phyloP scores from a whole-genome alignment of 2,329 filamentous ascomycete genomes.

The Sporothrix sp. region DNA sequence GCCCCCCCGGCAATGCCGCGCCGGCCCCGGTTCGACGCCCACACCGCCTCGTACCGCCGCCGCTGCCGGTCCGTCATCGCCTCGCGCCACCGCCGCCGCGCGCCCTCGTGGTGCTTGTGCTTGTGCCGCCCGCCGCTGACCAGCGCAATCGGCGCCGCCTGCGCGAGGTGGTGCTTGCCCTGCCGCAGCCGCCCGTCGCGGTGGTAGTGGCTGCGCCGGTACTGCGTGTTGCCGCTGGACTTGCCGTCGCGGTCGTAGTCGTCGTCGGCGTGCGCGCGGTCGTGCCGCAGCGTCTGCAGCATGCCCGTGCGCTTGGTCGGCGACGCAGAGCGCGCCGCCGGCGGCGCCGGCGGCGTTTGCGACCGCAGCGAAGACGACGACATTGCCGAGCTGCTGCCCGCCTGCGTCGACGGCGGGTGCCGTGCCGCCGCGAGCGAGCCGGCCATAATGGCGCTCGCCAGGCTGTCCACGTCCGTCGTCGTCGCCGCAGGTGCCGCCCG shows the following conservation, averaged over 20 bases:
- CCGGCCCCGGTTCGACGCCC: slow-evolving; percentile 68
- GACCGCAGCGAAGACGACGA: slow-evolving; percentile 23
- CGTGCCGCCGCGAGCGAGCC: slow-evolving; percentile 61
- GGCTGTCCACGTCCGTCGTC: slow-evolving; percentile 46
- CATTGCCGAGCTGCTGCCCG: background rate
- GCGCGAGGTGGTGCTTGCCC: slow-evolving; percentile 20
- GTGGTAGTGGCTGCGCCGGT: slow-evolving; percentile 18
- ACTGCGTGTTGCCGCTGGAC: slow-evolving; percentile 1
- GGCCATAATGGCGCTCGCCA: slow-evolving; percentile 66
- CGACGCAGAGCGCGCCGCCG: background rate
- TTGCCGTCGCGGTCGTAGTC: slow-evolving; percentile 21
- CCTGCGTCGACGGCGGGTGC: slow-evolving; percentile 30
- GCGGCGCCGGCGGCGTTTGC: slow-evolving; percentile 18
- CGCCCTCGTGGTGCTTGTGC: slow-evolving; percentile 67
- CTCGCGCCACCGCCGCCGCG: slow-evolving; percentile 67
- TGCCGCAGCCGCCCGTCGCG: slow-evolving; percentile 31
- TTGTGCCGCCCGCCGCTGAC: slow-evolving; percentile 35
- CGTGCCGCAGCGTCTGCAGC: slow-evolving; percentile 56
- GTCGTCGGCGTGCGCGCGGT: slow-evolving; percentile 40
- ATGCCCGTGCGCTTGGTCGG: slow-evolving; percentile 30
- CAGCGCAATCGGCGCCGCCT: slow-evolving; percentile 25
- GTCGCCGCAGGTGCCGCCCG: slow-evolving; percentile 18
- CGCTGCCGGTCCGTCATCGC: slow-evolving; percentile 60
- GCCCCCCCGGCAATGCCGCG: slow-evolving; percentile 13
- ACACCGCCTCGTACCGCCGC: slow-evolving; percentile 75